Conservation (phyloP, 2,329 filamentous ascomycete species). For the Atkinsonella texensis region DNA sequence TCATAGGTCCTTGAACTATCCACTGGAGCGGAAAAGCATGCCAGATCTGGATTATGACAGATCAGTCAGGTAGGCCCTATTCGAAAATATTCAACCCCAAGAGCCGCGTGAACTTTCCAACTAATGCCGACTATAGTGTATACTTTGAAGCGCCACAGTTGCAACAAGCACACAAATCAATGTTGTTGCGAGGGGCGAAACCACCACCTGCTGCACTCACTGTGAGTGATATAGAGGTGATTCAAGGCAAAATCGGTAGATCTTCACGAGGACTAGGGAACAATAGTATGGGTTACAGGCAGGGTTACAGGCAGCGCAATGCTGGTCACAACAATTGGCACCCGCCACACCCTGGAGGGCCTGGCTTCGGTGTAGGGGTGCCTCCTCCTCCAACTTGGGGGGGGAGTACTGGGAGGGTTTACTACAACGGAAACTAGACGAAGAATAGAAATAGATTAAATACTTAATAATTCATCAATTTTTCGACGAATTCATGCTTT, state of each 20-base stretch:
- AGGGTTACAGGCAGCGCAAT: neutral
- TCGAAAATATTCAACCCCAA: neutral
- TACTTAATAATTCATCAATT: too few relatives aligned
- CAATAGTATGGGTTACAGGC: neutral
- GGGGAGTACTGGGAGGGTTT: neutral
- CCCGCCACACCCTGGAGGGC: constrained; percentile 19
- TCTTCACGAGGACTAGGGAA: constrained; percentile 29
- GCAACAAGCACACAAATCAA: constrained; percentile 73
- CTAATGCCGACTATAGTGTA: constrained; percentile 41
- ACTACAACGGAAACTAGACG: too few relatives aligned
- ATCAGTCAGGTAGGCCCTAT: constrained; percentile 57
- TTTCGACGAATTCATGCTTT: too few relatives aligned
- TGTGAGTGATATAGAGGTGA: constrained; percentile 60
- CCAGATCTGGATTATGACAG: constrained; percentile 74
- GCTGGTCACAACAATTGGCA: constrained; percentile 8
- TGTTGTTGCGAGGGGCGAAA: constrained; percentile 76
- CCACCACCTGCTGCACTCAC: constrained; percentile 62
- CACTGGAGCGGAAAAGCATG: constrained; percentile 59
- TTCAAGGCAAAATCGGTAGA: constrained; percentile 47
- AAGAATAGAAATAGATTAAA: too few relatives aligned
- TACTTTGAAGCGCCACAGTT: constrained; percentile 72
- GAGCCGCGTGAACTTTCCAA: too few relatives aligned
- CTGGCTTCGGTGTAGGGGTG: constrained; percentile 4
- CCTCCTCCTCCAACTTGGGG: constrained; percentile 5
- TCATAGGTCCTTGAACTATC: constrained; percentile 68